Conservation (phyloP, 768 basidiomycete genomes). For the Leccinum ochraceum region DNA sequence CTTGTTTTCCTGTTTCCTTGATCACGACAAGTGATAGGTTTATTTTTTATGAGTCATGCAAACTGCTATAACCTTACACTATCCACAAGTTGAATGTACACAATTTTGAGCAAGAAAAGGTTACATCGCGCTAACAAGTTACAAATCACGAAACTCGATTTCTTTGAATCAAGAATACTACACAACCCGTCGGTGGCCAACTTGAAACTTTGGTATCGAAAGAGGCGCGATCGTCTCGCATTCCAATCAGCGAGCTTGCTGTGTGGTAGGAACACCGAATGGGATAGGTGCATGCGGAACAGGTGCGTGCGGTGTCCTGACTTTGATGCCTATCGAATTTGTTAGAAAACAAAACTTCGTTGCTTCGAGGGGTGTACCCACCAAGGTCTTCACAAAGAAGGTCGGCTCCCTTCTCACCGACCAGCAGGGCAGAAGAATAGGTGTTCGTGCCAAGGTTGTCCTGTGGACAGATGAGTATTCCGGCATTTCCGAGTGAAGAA, state of each 20-base stretch:
- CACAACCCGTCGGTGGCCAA: no score
- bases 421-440: conserved; percentile 67
- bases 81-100: no score
- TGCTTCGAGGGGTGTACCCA: conserved; percentile 28
- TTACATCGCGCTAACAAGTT: no score
- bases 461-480: conserved; percentile 31
- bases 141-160: not conserved
- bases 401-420: conserved; percentile 69
- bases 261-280: conserved; percentile 51
- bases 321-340: conserved; percentile 50
- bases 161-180: no score
- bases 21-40: no score
- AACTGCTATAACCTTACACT: no score
- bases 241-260: conserved; percentile 24
- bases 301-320: conserved; percentile 63
- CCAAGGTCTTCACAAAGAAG: conserved; percentile 65
- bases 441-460: conserved; percentile 75
- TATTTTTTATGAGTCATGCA: no score
- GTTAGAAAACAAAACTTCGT: conserved; percentile 8
- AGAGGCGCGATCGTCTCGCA: no score
- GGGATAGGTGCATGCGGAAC: conserved; percentile 68
- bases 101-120: no score
- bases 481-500: not conserved
- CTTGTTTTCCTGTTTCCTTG: not conserved
- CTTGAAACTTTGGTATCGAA: no score